Percentiles rank a stretch among this genome's conserved stretches.
These are phyloP conservation scores for Chlamydomonas incerta DNA, from an alignment of 139 green algal genomes.

Conservation along the genomic window DNA sequence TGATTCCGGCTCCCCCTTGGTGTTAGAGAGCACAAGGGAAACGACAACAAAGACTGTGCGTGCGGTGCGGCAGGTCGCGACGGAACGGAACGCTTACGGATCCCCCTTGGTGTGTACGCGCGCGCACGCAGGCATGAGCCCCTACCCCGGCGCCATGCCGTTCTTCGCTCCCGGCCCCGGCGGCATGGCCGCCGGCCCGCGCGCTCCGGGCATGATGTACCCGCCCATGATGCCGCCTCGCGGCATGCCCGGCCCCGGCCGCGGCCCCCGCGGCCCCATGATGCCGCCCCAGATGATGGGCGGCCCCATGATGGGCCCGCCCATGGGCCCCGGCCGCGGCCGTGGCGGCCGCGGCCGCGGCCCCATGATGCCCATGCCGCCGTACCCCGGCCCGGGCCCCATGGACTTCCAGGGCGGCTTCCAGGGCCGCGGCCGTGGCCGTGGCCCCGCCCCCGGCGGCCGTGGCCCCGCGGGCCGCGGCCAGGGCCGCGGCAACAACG, in stretches of 20 bases:
- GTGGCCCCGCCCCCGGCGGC: conserved; percentile 26
- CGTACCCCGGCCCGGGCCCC: background rate
- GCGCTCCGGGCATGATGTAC: conserved; percentile 53
- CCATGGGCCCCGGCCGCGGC: conserved; percentile 36
- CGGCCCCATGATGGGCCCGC: conserved; percentile 35
- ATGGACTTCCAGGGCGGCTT: conserved; percentile 39
- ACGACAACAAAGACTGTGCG: too few relatives aligned
- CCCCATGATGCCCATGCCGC: conserved; percentile 24
- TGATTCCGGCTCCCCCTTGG: too few relatives aligned
- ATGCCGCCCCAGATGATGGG: conserved; percentile 31
- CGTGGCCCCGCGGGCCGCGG: conserved; percentile 12
- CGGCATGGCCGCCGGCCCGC: conserved; percentile 60
- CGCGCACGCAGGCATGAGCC: conserved; percentile 56
- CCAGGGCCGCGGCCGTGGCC: conserved; percentile 51
- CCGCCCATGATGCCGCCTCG: conserved; percentile 50
- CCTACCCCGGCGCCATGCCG: conserved; percentile 43
- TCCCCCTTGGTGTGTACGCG: too few relatives aligned
- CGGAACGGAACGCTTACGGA: too few relatives aligned
- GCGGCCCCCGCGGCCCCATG: conserved; percentile 45
- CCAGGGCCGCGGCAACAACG: conserved; percentile 17
- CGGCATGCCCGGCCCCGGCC: conserved; percentile 51
- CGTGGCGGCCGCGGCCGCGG: conserved; percentile 51
- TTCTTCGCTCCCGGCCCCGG: conserved; percentile 63
- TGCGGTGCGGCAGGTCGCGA: too few relatives aligned
- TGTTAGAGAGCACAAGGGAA: too few relatives aligned